Evolutionary conservation across 768 basidiomycete genomes (phyloP).

Genomic region (Termitomyces sp.): DNA sequence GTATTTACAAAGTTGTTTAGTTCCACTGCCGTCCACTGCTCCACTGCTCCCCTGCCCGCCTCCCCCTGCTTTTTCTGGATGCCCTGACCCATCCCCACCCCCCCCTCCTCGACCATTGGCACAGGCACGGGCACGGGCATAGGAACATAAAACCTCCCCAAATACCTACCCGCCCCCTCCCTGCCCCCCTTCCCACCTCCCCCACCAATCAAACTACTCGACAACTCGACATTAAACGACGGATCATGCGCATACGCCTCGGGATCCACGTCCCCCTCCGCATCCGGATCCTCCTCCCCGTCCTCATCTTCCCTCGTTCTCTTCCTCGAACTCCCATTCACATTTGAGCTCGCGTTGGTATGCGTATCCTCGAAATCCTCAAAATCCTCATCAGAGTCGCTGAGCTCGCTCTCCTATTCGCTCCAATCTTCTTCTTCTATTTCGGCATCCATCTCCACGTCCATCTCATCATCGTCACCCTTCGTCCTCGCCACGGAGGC

Average conservation of each 20-base stretch:
- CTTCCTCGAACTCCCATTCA: neutral
- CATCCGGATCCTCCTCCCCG: conserved; percentile 26
- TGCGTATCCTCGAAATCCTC: conserved; percentile 6
- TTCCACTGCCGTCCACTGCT: no score
- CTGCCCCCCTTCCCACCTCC: neutral
- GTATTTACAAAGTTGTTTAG: no score
- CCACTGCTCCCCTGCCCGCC: no score
- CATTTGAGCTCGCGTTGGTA: no score
- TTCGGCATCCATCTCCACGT: neutral
- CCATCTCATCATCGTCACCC: neutral
- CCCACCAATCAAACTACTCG: conserved; percentile 17
- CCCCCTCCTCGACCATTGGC: no score
- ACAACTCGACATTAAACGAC: conserved; percentile 34
- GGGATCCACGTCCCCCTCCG: conserved; percentile 30
- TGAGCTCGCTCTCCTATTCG: conserved; percentile 21
- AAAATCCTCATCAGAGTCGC: conserved; percentile 7
- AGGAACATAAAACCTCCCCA: conserved; percentile 28
- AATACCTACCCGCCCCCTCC: conserved; percentile 5
- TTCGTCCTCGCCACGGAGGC: neutral
- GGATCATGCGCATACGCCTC: conserved; percentile 31
- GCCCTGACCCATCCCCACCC: no score
- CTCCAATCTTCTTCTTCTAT: conserved; percentile 19
- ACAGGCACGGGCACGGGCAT: conserved; percentile 5
- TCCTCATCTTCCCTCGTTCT: no score
- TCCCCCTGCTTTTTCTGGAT: no score